Evolutionary conservation across 163 green algal species (phyloP).

Genomic region (Chlamydomonas reinhardtii): DNA sequence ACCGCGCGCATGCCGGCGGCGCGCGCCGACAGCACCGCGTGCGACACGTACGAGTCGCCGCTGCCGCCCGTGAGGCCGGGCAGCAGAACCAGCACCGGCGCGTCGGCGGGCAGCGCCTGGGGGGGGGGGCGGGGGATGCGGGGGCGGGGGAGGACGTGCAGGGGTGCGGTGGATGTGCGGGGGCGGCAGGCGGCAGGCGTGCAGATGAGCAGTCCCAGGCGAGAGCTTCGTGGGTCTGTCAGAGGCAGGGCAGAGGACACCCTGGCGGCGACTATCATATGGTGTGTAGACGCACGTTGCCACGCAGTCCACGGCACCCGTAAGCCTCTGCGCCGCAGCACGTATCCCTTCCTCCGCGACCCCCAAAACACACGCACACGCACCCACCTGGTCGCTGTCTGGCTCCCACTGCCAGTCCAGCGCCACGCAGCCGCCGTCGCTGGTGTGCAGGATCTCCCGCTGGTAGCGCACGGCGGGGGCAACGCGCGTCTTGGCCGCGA

Average conservation of each 20-base stretch:
- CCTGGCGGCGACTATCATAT: no score
- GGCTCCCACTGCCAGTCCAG: conserved; percentile 77
- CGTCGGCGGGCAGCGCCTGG: conserved; percentile 70
- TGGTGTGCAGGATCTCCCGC: conserved; percentile 73
- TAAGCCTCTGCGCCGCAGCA: no score
- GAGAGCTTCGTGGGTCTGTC: no score
- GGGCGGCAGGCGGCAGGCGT: not conserved
- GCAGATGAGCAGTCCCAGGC: not conserved
- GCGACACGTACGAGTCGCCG: conserved; percentile 89
- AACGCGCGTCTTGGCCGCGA: conserved; percentile 75
- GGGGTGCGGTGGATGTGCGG: not conserved
- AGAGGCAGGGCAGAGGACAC: no score
- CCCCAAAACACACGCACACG: no score
- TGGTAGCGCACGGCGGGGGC: conserved; percentile 72
- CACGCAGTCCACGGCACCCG: no score
- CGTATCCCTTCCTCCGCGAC: no score
- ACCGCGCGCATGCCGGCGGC: conserved; percentile 82
- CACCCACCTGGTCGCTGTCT: not conserved
- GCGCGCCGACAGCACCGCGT: conserved; percentile 69
- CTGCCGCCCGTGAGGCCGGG: conserved; percentile 94
- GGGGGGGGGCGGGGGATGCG: not conserved
- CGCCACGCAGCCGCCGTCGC: conserved; percentile 84
- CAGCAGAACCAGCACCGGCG: conserved; percentile 92
- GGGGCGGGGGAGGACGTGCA: not conserved
- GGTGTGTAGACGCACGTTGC: no score